These are phyloP conservation scores for Ustilago xerochloae DNA, from an alignment of 1,284 basidiomycete species.

Conservation along the genomic window DNA sequence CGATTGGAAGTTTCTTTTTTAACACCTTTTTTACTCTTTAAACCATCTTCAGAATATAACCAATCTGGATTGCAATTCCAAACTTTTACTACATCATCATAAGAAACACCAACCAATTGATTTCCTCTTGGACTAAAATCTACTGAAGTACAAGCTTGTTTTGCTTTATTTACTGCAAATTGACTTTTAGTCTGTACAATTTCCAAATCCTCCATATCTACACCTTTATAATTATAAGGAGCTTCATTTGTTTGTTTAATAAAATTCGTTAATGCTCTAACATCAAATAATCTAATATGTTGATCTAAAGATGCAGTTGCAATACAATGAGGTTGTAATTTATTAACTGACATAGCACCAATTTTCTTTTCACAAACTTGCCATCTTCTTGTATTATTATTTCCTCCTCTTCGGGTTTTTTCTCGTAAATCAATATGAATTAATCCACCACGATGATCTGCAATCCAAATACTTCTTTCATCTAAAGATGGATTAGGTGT, in stretches of 20 bases:
- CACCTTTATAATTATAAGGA: constrained; percentile 49
- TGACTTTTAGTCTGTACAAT: constrained; percentile 46
- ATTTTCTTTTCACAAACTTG: constrained; percentile 67
- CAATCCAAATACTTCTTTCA: constrained; percentile 63
- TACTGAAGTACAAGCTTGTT: constrained; percentile 63
- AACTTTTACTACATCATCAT: constrained; percentile 63
- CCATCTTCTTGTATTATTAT: constrained; percentile 53
- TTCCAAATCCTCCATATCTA: constrained; percentile 49
- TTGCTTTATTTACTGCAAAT: constrained; percentile 39
- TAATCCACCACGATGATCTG: constrained; percentile 64
- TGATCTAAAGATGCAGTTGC: constrained; percentile 65
- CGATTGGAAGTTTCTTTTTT: constrained; percentile 24
- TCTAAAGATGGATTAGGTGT: constrained; percentile 49
- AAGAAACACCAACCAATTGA: constrained; percentile 59
- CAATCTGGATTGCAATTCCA: constrained; percentile 34
- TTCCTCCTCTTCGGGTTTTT: constrained; percentile 19
- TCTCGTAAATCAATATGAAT: constrained; percentile 61
- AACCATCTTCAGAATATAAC: constrained; percentile 30
- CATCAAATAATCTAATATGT: constrained; percentile 62
- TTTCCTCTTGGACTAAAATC: constrained; percentile 60
- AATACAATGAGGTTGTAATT: constrained; percentile 50
- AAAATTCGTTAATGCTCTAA: constrained; percentile 47
- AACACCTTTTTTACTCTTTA: constrained; percentile 29
- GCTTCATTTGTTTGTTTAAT: constrained; percentile 39
- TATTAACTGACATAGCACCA: constrained; percentile 65